Percentiles rank a stretch among this genome's conserved stretches.
Evolutionary conservation across 441 rosid species (phyloP).

Genomic region (Daphne laureola): DNA sequence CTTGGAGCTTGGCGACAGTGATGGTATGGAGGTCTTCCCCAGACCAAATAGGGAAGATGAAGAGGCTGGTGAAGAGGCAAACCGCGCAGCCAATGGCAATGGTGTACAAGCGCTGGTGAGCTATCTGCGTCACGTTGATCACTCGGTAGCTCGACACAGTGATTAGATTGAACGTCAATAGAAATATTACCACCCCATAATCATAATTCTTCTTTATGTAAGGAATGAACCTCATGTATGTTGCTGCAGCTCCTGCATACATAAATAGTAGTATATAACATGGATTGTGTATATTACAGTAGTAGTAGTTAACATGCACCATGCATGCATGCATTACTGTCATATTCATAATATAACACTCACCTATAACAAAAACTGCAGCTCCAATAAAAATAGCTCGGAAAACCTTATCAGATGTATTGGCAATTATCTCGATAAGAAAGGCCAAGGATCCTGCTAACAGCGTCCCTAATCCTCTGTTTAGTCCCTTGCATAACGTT

Average conservation of each 20-base stretch:
- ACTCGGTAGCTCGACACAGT: constrained; percentile 74
- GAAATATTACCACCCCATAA: constrained; percentile 79
- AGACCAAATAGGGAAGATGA: constrained; percentile 79
- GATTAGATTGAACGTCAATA: constrained; percentile 72
- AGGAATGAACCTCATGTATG: constrained; percentile 74
- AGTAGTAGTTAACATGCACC: too few species aligned
- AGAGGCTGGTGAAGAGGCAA: constrained; percentile 61
- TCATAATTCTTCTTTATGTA: constrained; percentile 76
- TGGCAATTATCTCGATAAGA: constrained; percentile 49
- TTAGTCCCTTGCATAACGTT: constrained; percentile 73
- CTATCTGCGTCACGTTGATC: constrained; percentile 48
- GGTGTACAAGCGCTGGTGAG: constrained; percentile 60
- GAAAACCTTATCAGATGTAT: constrained; percentile 35
- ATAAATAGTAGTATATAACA: neutral
- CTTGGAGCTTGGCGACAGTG: constrained; percentile 64
- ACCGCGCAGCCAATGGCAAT: constrained; percentile 66
- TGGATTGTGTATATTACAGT: too few species aligned
- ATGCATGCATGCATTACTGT: too few species aligned
- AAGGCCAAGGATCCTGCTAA: constrained; percentile 65
- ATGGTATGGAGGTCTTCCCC: constrained; percentile 78
- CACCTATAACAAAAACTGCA: constrained; percentile 57
- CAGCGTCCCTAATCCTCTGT: constrained; percentile 73
- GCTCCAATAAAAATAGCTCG: constrained; percentile 63
- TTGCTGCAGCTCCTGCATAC: constrained; percentile 51
- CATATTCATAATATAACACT: too few species aligned